A percentile compares a stretch with the other conserved stretches of the same genome.
Evolutionary conservation across 2,329 filamentous ascomycete genomes (phyloP).

Genomic region (Penicillium glabrum): DNA sequence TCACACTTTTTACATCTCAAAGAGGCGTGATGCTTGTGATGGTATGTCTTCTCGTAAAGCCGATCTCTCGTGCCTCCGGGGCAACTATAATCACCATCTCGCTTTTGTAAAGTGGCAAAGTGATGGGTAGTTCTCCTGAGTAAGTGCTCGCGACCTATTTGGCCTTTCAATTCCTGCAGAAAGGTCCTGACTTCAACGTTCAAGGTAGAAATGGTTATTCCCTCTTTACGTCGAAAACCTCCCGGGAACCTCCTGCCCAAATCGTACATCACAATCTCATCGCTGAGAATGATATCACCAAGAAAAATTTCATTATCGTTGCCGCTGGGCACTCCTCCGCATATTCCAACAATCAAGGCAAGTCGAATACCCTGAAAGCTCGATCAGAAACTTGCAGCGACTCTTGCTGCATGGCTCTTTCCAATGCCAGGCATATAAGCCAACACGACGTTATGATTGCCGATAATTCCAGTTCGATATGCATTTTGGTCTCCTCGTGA

Average conservation of each 20-base stretch:
- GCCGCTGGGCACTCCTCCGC: constrained; percentile 4
- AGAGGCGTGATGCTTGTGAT: constrained; percentile 3
- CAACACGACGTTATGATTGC: constrained; percentile 10
- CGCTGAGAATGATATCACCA: constrained; percentile 9
- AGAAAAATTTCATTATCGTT: constrained; percentile 1
- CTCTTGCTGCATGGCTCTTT: constrained; percentile 3
- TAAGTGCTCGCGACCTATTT: neutral
- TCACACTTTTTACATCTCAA: constrained; percentile 1
- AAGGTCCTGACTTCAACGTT: constrained; percentile 6
- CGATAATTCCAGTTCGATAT: constrained; percentile 8
- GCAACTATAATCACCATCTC: neutral
- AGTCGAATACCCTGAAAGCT: constrained; percentile 10
- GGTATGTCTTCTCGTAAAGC: constrained; percentile 4
- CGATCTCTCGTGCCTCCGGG: neutral
- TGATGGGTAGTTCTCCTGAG: neutral
- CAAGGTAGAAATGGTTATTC: neutral
- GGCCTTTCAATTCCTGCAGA: constrained; percentile 1
- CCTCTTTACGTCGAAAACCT: constrained; percentile 1
- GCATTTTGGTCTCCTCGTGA: neutral
- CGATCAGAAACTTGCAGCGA: constrained; percentile 3
- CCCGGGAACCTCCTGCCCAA: constrained; percentile 1
- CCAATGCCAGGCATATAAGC: constrained; percentile 10
- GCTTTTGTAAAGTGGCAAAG: neutral
- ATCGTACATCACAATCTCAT: constrained; percentile 7
- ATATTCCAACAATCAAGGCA: constrained; percentile 8